A percentile compares a stretch with the other conserved stretches of the same genome.
These are phyloP conservation scores for Pelargonium cotyledonis DNA, from an alignment of 441 rosid species.

Conservation along the genomic window DNA sequence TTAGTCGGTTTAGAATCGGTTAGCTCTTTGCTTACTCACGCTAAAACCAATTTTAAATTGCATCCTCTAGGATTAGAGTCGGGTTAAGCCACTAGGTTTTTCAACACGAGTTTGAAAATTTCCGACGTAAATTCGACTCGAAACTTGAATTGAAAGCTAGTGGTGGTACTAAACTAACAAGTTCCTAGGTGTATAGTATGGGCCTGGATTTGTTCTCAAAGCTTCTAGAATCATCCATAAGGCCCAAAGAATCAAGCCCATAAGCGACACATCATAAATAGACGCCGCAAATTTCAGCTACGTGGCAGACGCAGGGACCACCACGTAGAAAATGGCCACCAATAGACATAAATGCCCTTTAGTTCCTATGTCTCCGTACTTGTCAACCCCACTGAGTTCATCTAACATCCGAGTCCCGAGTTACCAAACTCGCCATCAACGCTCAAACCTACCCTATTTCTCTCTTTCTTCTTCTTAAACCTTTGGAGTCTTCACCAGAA, in stretches of 20 bases:
- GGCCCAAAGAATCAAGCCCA: background rate
- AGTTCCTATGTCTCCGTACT: too few relatives aligned
- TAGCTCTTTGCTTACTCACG: too few relatives aligned
- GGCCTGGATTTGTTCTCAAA: background rate
- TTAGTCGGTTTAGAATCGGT: too few relatives aligned
- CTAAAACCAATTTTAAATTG: too few relatives aligned
- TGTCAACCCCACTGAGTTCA: too few relatives aligned
- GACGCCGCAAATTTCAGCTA: background rate
- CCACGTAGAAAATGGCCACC: background rate
- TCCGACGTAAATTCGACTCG: too few relatives aligned
- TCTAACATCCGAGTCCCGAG: background rate
- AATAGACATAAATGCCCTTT: background rate
- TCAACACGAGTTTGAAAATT: too few relatives aligned
- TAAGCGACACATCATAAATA: background rate
- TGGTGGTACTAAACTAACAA: too few relatives aligned
- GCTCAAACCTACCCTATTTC: background rate
- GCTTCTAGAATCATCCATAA: background rate
- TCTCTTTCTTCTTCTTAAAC: conserved; percentile 7
- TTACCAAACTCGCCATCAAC: background rate
- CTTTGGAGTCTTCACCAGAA: too few relatives aligned
- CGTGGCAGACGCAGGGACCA: background rate
- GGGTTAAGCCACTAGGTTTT: too few relatives aligned
- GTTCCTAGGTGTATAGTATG: background rate
- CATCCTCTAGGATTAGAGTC: too few relatives aligned
- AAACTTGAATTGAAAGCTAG: too few relatives aligned